A percentile compares a stretch with the other conserved stretches of the same genome.
Conservation (phyloP, 1,284 basidiomycete genomes). For the Cryptococcus sp. region DNA sequence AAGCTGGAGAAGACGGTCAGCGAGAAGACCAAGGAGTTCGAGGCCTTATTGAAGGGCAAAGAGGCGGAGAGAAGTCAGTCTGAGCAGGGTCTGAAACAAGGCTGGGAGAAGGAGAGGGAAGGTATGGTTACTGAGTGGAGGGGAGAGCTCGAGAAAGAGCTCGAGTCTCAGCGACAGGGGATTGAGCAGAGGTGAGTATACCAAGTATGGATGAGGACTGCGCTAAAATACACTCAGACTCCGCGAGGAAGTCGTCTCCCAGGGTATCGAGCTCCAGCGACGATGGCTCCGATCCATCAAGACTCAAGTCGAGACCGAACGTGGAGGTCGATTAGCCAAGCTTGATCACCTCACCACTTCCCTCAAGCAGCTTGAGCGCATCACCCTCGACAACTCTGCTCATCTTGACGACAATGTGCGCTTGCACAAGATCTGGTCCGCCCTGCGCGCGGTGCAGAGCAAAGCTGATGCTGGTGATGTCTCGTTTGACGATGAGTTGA, state of each 20-base stretch:
- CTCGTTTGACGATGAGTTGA: slow-evolving; percentile 84
- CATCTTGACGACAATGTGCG: slow-evolving; percentile 88
- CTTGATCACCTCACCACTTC: slow-evolving; percentile 89
- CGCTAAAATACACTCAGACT: slow-evolving; percentile 59
- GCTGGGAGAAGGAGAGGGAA: slow-evolving; percentile 76
- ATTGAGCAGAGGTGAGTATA: slow-evolving; percentile 82
- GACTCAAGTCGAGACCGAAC: slow-evolving; percentile 92
- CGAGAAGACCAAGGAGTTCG: slow-evolving; percentile 81
- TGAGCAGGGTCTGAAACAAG: slow-evolving; percentile 81
- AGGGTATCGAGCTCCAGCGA: slow-evolving; percentile 95
- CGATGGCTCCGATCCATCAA: slow-evolving; percentile 97
- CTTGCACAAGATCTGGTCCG: slow-evolving; percentile 63
- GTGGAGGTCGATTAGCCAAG: slow-evolving; percentile 90
- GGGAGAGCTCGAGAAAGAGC: slow-evolving; percentile 80
- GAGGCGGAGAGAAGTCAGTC: slow-evolving; percentile 84
- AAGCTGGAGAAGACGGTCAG: slow-evolving; percentile 78
- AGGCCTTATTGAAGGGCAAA: slow-evolving; percentile 74
- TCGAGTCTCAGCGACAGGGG: slow-evolving; percentile 84
- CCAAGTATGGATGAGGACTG: slow-evolving; percentile 1
- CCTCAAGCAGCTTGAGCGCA: slow-evolving; percentile 84
- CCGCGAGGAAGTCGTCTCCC: slow-evolving; percentile 91
- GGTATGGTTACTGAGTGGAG: slow-evolving; percentile 78
- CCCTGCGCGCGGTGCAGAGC: slow-evolving; percentile 56
- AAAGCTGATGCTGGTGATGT: slow-evolving; percentile 60
- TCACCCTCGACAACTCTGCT: slow-evolving; percentile 85